phyloP scores from a whole-genome alignment of 164 flowering plant genomes.

The Houttuynia cordata region DNA sequence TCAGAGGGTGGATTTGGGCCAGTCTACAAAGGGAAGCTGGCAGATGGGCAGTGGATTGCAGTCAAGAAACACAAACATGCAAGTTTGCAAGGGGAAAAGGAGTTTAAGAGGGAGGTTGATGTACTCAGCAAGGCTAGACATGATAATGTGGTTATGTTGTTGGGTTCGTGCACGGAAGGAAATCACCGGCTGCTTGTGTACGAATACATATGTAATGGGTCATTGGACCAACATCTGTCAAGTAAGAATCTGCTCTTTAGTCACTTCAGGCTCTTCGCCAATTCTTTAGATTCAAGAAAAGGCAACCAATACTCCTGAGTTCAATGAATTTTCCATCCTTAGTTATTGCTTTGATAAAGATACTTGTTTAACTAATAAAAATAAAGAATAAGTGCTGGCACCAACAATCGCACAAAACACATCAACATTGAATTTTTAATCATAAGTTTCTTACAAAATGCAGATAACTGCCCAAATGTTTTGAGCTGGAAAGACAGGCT shows the following conservation, averaged over 20 bases:
- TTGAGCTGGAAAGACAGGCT: constrained; percentile 48
- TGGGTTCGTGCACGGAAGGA: constrained; percentile 51
- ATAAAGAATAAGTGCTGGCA: too few relatives aligned
- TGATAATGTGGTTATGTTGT: constrained; percentile 43
- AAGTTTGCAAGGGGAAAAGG: constrained; percentile 50
- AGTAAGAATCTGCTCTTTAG: constrained; percentile 15
- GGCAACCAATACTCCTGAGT: too few relatives aligned
- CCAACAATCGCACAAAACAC: too few relatives aligned
- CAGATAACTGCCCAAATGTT: constrained; percentile 27
- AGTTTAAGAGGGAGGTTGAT: constrained; percentile 38
- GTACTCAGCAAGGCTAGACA: constrained; percentile 46
- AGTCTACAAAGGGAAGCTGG: constrained; percentile 37
- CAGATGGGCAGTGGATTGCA: constrained; percentile 30
- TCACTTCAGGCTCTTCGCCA: too few relatives aligned
- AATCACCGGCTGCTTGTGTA: constrained; percentile 43
- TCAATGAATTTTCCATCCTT: too few relatives aligned
- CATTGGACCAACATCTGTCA: constrained; percentile 43
- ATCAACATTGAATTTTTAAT: neutral
- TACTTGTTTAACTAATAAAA: too few relatives aligned
- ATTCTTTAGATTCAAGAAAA: too few relatives aligned
- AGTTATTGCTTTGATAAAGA: too few relatives aligned
- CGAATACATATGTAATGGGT: constrained; percentile 53
- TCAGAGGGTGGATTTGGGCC: constrained; percentile 58
- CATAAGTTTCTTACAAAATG: constrained; percentile 9
- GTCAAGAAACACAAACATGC: constrained; percentile 44